Base-by-base conservation (phyloP, 1,284 basidiomycete species). In the Mycocalia duriaeana region DNA sequence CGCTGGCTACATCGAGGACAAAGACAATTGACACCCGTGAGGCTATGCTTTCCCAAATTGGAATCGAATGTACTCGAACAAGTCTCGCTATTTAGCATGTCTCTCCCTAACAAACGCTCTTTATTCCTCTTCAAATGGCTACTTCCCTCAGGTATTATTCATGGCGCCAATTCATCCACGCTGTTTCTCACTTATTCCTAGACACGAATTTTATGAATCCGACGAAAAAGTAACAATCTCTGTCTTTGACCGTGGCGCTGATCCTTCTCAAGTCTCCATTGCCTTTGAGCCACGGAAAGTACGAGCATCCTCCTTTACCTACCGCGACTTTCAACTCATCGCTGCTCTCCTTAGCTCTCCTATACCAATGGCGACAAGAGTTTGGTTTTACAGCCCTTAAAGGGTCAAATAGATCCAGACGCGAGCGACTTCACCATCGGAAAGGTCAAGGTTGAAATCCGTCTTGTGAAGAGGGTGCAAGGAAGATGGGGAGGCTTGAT, bases 201-300 rank as follows among this genome's bases (percentile, higher is more conserved):
- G 91, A 64, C 81, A 93, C 69, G 90, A 92, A 64, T 94, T 88
- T 66, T 94, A 93, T 66, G 91, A 94, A 67, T 86, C 83, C 2
- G 85, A 91, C 51, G 81, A 88, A 46, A 75, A 68, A 52, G 62
- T 93, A 48, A 89, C 75, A 9, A 62, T 93, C 56, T 84, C 86
- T 44, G 69, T 94, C 56, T 93, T 92, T 60, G 81, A 93, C 67
- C 82, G 83, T 58, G 82, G 82, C 51, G 88, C 81, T 25, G 81
- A 89, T 62, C 77, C 85, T 13, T 71, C 70, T 14, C 62, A 77
- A 52, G 81, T 91, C 45, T 69, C 71, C 9, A 67, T 94, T 52
- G 63, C 71, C 35, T 85, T 91, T 53, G 76, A 81, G 48, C 71
- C 80, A 4, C 71, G 81, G 52, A 77, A 77, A 63, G 90, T 89